phyloP scores from a whole-genome alignment of 163 green algal species.

The Volvox carteri region DNA sequence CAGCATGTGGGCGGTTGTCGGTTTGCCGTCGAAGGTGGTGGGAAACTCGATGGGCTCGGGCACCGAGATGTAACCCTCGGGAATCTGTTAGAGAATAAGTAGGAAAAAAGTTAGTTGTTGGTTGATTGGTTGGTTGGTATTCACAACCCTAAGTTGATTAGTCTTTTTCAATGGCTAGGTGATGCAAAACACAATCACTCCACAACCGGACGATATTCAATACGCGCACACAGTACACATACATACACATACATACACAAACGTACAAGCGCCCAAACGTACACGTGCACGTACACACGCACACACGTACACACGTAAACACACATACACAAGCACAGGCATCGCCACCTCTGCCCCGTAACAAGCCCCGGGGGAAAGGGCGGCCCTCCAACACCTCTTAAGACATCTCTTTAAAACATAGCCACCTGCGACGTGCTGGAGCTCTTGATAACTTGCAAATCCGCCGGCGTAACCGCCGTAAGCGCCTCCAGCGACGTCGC shows the following conservation, averaged over 20 bases:
- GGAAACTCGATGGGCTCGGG: slow-evolving; percentile 72
- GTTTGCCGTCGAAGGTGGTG: slow-evolving; percentile 63
- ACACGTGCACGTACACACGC: no score
- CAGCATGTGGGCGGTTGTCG: slow-evolving; percentile 72
- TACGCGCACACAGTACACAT: no score
- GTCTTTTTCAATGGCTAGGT: no score
- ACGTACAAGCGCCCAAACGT: no score
- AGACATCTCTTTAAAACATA: neutral
- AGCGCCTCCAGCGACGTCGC: slow-evolving; percentile 5
- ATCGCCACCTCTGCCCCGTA: neutral
- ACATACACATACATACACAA: no score
- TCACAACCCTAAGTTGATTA: neutral
- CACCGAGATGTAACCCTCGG: slow-evolving; percentile 76
- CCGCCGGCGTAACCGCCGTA: neutral
- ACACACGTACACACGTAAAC: neutral
- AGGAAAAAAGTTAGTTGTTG: no score
- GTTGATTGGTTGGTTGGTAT: no score
- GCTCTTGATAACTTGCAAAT: neutral
- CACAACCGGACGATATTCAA: no score
- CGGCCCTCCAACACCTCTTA: neutral
- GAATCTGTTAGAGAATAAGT: slow-evolving; percentile 57
- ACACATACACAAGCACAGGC: neutral
- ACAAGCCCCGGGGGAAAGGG: neutral
- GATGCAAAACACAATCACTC: no score
- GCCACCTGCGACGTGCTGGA: neutral